These are phyloP conservation scores for Esteya vermicola DNA, from an alignment of 2,329 filamentous ascomycete species.

Conservation along the genomic window DNA sequence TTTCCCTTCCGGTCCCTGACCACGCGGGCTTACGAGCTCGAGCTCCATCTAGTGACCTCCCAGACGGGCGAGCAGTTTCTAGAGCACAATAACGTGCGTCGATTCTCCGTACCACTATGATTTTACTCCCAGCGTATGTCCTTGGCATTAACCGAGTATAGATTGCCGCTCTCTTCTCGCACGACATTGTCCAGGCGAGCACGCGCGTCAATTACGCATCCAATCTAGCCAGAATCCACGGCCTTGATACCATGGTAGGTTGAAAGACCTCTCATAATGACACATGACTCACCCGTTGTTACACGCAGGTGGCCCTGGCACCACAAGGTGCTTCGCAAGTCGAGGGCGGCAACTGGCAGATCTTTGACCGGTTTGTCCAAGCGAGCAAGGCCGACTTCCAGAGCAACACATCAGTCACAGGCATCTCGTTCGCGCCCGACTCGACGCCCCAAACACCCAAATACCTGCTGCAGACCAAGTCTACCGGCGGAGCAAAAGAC, in stretches of 20 bases:
- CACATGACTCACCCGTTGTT: neutral
- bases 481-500: constrained; percentile 15
- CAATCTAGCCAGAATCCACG: constrained; percentile 76
- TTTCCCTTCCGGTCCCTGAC: constrained; percentile 78
- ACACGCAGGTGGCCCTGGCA: constrained; percentile 61
- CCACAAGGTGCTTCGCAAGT: constrained; percentile 71
- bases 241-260: constrained; percentile 64
- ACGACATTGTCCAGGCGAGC: constrained; percentile 76
- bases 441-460: constrained; percentile 12
- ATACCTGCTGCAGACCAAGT: constrained; percentile 30
- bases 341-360: constrained; percentile 81
- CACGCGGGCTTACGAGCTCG: constrained; percentile 51
- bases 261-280: neutral
- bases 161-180: constrained; percentile 52
- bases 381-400: constrained; percentile 44
- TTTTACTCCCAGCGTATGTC: no score
- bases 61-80: constrained; percentile 64
- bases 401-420: constrained; percentile 53
- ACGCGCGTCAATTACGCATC: constrained; percentile 93
- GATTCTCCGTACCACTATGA: no score
- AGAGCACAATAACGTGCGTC: constrained; percentile 40
- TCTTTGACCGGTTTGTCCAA: constrained; percentile 72
- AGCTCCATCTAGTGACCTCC: constrained; percentile 49
- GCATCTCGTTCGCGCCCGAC: neutral
- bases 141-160: constrained; percentile 13